Evolutionary conservation across 176 grass and related monocot genomes (phyloP).

Genomic region (Oryza glumipatula): DNA sequence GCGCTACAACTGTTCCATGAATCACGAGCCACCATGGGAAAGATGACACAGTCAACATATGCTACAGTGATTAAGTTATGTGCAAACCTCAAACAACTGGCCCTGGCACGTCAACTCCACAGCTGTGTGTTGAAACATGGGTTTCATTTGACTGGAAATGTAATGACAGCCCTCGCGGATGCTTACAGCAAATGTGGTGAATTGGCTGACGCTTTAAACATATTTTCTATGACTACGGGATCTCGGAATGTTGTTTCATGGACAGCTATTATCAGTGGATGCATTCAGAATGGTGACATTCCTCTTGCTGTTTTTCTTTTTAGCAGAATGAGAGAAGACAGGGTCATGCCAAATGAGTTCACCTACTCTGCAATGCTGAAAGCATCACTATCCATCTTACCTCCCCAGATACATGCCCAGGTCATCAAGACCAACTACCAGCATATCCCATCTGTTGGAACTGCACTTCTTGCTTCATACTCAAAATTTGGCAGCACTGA

Average conservation of each 20-base stretch:
- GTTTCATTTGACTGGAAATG: constrained; percentile 46
- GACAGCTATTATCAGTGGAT: constrained; percentile 81
- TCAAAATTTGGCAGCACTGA: constrained; percentile 48
- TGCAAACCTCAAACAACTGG: constrained; percentile 58
- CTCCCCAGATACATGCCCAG: constrained; percentile 66
- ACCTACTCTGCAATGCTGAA: constrained; percentile 73
- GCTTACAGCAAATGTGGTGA: constrained; percentile 65
- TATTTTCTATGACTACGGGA: constrained; percentile 54
- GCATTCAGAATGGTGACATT: constrained; percentile 50
- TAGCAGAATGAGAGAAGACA: constrained; percentile 63
- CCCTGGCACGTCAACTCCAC: constrained; percentile 63
- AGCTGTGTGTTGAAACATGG: constrained; percentile 60
- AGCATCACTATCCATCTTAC: constrained; percentile 46
- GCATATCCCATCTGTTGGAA: constrained; percentile 57
- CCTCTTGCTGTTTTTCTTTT: constrained; percentile 58
- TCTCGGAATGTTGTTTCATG: constrained; percentile 62
- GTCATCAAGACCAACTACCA: constrained; percentile 72
- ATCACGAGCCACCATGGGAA: constrained; percentile 35
- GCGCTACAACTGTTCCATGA: constrained; percentile 60
- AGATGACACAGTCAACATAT: constrained; percentile 58
- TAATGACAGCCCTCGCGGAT: constrained; percentile 64
- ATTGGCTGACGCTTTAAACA: constrained; percentile 44
- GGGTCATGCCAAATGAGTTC: constrained; percentile 67
- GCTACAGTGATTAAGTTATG: constrained; percentile 73
- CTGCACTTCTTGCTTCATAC: constrained; percentile 68